Evolutionary conservation across 352 stramenopile species (phyloP).

Genomic region (Halophytophthora polymorphica): DNA sequence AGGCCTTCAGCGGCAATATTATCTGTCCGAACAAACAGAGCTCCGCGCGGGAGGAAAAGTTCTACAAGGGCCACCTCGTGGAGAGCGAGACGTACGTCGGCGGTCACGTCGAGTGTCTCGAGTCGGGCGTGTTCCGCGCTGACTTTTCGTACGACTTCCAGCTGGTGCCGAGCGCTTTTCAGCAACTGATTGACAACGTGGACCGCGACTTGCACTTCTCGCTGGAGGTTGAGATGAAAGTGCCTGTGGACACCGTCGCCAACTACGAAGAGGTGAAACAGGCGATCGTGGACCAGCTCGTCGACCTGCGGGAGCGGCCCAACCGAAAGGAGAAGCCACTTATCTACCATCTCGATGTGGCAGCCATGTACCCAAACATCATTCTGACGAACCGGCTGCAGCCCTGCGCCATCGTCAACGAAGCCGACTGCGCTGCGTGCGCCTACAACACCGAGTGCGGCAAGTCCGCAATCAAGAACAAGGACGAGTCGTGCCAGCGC

Average conservation of each 20-base stretch:
- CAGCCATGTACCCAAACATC: slow-evolving; percentile 99
- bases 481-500: slow-evolving; percentile 92
- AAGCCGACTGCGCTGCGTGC: slow-evolving; percentile 95
- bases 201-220: slow-evolving; percentile 97
- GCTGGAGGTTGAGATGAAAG: slow-evolving; percentile 91
- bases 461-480: slow-evolving; percentile 62
- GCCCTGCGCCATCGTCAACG: slow-evolving; percentile 95
- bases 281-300: slow-evolving; percentile 93
- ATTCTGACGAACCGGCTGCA: slow-evolving; percentile 99
- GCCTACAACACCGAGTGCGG: slow-evolving; percentile 89
- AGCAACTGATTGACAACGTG: slow-evolving; percentile 95
- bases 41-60: slow-evolving; percentile 64
- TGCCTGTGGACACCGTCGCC: slow-evolving; percentile 87
- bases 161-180: slow-evolving; percentile 92
- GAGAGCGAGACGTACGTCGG: slow-evolving; percentile 99
- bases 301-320: slow-evolving; percentile 92
- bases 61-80: slow-evolving; percentile 94
- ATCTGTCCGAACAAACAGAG: slow-evolving; percentile 99
- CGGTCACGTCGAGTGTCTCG: slow-evolving; percentile 98
- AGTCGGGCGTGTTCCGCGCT: slow-evolving; percentile 97
- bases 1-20: slow-evolving; percentile 95
- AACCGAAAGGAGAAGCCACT: slow-evolving; percentile 90
- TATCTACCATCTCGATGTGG: slow-evolving; percentile 99
- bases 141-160: slow-evolving; percentile 98
- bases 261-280: slow-evolving; percentile 86